These are phyloP conservation scores for Babesia microti DNA, from an alignment of 169 alveolate genomes.

Conservation along the genomic window DNA sequence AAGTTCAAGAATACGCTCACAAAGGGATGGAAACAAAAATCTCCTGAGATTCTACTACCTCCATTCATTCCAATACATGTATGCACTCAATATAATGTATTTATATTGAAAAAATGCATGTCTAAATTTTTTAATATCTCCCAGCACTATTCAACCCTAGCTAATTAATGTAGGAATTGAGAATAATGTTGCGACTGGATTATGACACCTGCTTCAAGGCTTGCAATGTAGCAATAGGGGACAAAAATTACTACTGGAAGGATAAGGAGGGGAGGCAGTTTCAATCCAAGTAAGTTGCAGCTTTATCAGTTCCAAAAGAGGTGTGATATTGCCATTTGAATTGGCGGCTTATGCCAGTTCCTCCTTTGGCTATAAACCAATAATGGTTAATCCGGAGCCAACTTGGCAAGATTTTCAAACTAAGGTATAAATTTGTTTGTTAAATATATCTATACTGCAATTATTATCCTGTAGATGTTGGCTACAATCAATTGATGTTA, in stretches of 20 bases:
- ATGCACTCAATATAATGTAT: no score
- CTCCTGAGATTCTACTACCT: slow-evolving; percentile 61
- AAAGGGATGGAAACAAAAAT: slow-evolving; percentile 51
- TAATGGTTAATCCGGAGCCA: slow-evolving; percentile 57
- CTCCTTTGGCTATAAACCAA: slow-evolving; percentile 50
- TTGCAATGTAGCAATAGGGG: slow-evolving; percentile 45
- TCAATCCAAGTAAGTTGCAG: slow-evolving; percentile 30
- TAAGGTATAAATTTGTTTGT: slow-evolving; percentile 10
- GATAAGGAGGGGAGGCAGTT: slow-evolving; percentile 55
- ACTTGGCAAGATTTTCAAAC: slow-evolving; percentile 19
- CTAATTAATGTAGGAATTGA: slow-evolving; percentile 40
- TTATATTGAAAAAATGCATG: no score
- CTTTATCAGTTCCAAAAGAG: slow-evolving; percentile 34
- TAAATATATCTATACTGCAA: neutral
- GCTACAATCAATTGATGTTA: no score
- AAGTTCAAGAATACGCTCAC: slow-evolving; percentile 49
- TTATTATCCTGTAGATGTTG: neutral
- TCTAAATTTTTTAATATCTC: neutral
- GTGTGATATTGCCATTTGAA: slow-evolving; percentile 57
- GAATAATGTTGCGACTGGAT: slow-evolving; percentile 50
- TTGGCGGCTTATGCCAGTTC: slow-evolving; percentile 58
- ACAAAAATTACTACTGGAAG: slow-evolving; percentile 52
- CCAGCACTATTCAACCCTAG: no score
- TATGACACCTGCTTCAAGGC: slow-evolving; percentile 47
- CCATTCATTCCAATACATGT: slow-evolving; percentile 53